These are phyloP conservation scores for Apiospora aurea DNA, from an alignment of 2,329 filamentous ascomycete species.

Conservation along the genomic window DNA sequence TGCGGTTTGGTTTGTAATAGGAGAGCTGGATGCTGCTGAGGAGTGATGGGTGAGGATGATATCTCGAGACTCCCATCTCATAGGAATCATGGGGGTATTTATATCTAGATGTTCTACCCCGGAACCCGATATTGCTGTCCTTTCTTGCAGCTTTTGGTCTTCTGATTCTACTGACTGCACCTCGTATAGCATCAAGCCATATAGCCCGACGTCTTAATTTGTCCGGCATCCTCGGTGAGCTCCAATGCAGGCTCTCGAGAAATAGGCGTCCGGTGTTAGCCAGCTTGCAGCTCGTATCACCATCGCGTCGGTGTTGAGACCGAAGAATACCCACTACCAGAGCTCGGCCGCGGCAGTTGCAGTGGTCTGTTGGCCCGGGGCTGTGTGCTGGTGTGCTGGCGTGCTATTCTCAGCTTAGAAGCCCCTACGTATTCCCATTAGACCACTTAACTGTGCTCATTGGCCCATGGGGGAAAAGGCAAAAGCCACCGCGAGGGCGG, in stretches of 20 bases:
- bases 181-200: not conserved
- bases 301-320: not conserved
- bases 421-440: not conserved
- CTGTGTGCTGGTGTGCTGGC: not conserved
- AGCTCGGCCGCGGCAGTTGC: not conserved
- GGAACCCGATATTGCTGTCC: not conserved
- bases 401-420: constrained; percentile 21
- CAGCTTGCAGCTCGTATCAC: not conserved
- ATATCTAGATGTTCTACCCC: not conserved
- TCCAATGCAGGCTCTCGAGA: not conserved
- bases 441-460: not conserved
- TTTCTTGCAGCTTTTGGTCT: not conserved
- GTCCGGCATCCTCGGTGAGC: not conserved
- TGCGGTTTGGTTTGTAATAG: not conserved
- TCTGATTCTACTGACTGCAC: not conserved
- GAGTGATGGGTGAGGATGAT: not conserved
- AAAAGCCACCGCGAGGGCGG: not conserved
- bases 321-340: not conserved
- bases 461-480: not conserved
- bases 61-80: not conserved
- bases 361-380: not conserved
- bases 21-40: not conserved
- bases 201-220: not conserved
- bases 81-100: not conserved
- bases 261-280: not conserved